Percentiles rank a stretch among this genome's conserved stretches.
Evolutionary conservation across 202 grass and related monocot genomes (phyloP).

Genomic region (Miscanthus sacchariflorus): DNA sequence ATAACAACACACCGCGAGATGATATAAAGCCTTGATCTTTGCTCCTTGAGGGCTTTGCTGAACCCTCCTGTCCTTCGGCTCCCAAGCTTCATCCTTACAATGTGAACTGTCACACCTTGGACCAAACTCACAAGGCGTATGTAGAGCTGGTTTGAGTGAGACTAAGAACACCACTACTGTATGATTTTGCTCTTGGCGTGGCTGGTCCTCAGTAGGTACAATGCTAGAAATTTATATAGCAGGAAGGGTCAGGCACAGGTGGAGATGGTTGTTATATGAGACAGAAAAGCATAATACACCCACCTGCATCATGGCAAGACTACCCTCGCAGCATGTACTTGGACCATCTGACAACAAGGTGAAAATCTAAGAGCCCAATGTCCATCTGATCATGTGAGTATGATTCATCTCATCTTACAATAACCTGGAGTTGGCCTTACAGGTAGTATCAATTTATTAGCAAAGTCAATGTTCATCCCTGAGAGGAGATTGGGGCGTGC

Average conservation of each 20-base stretch:
- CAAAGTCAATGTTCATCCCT: conserved; percentile 25
- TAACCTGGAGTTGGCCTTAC: conserved; percentile 3
- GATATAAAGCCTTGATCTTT: conserved; percentile 54
- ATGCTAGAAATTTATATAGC: conserved; percentile 45
- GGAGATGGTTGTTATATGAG: conserved; percentile 16
- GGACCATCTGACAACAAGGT: conserved; percentile 4
- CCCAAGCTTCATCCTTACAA: conserved; percentile 48
- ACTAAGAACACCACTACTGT: background rate
- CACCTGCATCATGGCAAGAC: conserved; percentile 48
- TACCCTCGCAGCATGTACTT: conserved; percentile 38
- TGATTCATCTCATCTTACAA: conserved; percentile 16
- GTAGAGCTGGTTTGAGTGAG: background rate
- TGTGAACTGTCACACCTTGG: background rate
- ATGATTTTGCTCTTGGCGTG: conserved; percentile 21
- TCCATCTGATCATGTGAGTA: conserved; percentile 36
- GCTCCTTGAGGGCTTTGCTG: conserved; percentile 47
- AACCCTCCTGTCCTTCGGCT: conserved; percentile 42
- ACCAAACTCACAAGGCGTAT: conserved; percentile 10
- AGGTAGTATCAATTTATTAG: background rate
- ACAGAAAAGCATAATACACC: background rate
- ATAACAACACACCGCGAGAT: conserved; percentile 50
- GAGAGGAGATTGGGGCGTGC: background rate
- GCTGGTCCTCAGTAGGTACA: background rate
- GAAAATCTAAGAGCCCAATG: conserved; percentile 7
- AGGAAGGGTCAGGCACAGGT: background rate